These are phyloP conservation scores for Ustilago shanxiensis DNA, from an alignment of 1,284 basidiomycete genomes.

Conservation along the genomic window DNA sequence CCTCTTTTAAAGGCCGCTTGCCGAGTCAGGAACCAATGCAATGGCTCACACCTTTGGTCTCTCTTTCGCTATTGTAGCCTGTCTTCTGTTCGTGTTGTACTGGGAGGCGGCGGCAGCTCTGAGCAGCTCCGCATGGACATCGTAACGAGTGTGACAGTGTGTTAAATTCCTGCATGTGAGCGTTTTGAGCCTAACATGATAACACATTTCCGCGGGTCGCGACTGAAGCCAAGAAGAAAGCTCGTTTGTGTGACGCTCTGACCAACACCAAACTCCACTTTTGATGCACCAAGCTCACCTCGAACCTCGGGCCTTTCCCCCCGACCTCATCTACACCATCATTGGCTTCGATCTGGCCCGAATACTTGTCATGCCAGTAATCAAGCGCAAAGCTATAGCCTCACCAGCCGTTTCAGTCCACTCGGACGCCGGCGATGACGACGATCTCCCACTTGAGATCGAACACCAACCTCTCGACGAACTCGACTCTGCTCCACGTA, in stretches of 20 bases:
- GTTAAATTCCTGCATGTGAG: neutral
- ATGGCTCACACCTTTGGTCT: neutral
- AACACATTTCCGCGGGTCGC: neutral
- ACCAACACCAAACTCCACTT: slow-evolving; percentile 5
- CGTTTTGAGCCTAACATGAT: neutral
- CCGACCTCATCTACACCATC: neutral
- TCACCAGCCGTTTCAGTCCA: slow-evolving; percentile 12
- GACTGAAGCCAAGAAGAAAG: neutral
- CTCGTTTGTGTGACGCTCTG: neutral
- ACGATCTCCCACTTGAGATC: slow-evolving; percentile 13
- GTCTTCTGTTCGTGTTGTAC: too few relatives aligned
- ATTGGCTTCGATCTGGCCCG: neutral
- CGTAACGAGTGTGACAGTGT: too few relatives aligned
- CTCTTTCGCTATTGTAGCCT: neutral
- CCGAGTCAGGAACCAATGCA: neutral
- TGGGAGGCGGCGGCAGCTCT: neutral
- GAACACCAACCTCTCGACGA: slow-evolving; percentile 19
- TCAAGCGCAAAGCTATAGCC: slow-evolving; percentile 28
- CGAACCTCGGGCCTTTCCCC: too few relatives aligned
- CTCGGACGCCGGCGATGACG: slow-evolving; percentile 7
- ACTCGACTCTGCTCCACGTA: slow-evolving; percentile 3
- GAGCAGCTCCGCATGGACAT: too few relatives aligned
- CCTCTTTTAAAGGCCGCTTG: neutral
- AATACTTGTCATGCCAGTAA: slow-evolving; percentile 7
- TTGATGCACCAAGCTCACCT: neutral